phyloP scores from a whole-genome alignment of 345 rosid species.

The Populus simonii region DNA sequence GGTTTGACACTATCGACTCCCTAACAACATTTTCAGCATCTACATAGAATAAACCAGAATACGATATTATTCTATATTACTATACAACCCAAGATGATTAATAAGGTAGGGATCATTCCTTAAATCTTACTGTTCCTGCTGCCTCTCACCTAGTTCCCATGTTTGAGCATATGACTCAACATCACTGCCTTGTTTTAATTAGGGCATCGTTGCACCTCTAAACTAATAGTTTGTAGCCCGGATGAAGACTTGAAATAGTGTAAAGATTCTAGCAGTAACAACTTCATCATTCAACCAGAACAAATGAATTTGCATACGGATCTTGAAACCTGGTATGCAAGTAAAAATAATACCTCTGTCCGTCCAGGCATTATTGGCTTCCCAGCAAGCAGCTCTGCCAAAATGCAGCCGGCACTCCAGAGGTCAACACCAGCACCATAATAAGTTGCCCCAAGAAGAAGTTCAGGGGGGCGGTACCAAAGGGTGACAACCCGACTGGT shows the following conservation, averaged over 20 bases:
- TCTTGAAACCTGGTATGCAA: not conserved
- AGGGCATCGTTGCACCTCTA: not conserved
- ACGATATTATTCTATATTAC: not conserved
- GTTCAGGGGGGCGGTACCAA: conserved; percentile 97
- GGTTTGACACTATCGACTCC: not conserved
- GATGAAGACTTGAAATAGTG: not conserved
- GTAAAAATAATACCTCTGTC: conserved; percentile 60
- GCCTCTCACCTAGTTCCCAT: not conserved
- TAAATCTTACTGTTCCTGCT: not conserved
- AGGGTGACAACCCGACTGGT: conserved; percentile 92
- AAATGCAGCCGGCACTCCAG: conserved; percentile 96
- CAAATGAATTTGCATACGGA: not conserved
- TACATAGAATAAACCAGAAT: not conserved
- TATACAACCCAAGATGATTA: not conserved
- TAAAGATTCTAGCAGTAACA: not conserved
- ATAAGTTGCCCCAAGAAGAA: conserved; percentile 81
- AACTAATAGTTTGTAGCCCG: not conserved
- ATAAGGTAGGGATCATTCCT: not conserved
- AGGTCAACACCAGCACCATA: conserved; percentile 78
- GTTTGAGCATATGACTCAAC: not conserved
- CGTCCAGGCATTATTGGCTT: conserved; percentile 89
- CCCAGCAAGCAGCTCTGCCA: conserved; percentile 86
- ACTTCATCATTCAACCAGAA: not conserved
- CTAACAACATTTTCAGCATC: not conserved
- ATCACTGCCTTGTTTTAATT: not conserved